Percentiles rank a stretch among this genome's conserved stretches.
phyloP scores from a whole-genome alignment of 208 protist genomes.

The Wallacemonas sp. region DNA sequence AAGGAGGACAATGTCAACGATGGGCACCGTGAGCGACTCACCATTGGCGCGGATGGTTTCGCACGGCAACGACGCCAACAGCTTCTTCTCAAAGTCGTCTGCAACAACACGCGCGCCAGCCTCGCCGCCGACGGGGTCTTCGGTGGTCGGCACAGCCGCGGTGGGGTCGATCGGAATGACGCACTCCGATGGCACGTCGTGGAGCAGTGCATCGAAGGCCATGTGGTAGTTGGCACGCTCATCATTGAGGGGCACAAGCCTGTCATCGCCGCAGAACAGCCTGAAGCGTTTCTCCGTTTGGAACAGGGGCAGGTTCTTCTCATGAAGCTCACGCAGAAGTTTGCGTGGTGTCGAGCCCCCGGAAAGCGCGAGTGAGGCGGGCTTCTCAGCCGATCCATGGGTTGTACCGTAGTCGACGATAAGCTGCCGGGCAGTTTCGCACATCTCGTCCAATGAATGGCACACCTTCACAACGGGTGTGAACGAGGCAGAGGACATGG shows the following conservation, averaged over 20 bases:
- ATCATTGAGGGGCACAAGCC: conserved; percentile 47
- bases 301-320: conserved; percentile 42
- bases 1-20: conserved; percentile 77
- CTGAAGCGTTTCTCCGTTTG: conserved; percentile 25
- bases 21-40: conserved; percentile 25
- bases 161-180: conserved; percentile 42
- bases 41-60: conserved; percentile 14
- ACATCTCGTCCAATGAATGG: conserved; percentile 35
- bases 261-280: conserved; percentile 74
- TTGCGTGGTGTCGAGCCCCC: conserved; percentile 73
- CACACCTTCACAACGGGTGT: conserved; percentile 41
- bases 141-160: conserved; percentile 31
- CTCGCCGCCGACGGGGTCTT: conserved; percentile 23
- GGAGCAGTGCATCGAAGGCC: conserved; percentile 54
- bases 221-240: conserved; percentile 70
- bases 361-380: conserved; percentile 62
- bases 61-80: conserved; percentile 23
- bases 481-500: conserved; percentile 22
- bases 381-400: not conserved
- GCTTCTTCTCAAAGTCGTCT: conserved; percentile 28
- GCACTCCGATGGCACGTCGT: conserved; percentile 44
- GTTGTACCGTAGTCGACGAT: conserved; percentile 28
- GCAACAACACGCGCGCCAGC: conserved; percentile 47
- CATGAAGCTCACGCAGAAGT: conserved; percentile 52
- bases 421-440: conserved; percentile 32